Evolutionary conservation across 139 green algal genomes (phyloP).

Genomic region (Volvox africanus): DNA sequence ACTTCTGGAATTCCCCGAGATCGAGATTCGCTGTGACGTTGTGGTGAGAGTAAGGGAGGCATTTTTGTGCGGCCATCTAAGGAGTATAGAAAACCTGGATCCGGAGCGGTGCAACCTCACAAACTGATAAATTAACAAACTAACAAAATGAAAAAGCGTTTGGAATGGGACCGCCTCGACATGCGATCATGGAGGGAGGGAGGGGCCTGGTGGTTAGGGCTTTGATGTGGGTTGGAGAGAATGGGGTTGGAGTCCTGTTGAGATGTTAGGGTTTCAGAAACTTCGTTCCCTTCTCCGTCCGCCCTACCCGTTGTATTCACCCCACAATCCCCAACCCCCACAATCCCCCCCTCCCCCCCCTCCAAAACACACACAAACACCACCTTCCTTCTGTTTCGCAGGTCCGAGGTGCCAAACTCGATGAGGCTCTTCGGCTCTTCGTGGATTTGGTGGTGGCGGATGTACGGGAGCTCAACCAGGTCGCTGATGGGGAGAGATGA

Average conservation of each 20-base stretch:
- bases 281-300: not conserved
- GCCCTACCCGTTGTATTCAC: too few species aligned
- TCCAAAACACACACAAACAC: too few species aligned
- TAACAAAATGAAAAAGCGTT: too few species aligned
- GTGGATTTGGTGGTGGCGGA: slow-evolving; percentile 58
- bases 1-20: slow-evolving; percentile 63
- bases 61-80: too few species aligned
- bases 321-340: not conserved
- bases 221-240: too few species aligned
- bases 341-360: not conserved
- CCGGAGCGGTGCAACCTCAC: too few species aligned
- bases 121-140: too few species aligned
- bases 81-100: too few species aligned
- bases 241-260: too few species aligned
- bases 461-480: slow-evolving; percentile 54
- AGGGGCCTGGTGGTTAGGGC: not conserved
- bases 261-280: too few species aligned
- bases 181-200: not conserved
- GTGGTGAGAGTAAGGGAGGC: slow-evolving; percentile 27
- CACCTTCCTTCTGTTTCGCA: too few species aligned
- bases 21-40: slow-evolving; percentile 58
- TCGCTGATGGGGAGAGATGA: not conserved
- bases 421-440: slow-evolving; percentile 62
- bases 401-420: slow-evolving; percentile 41
- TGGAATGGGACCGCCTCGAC: too few species aligned